A percentile compares a stretch with the other conserved stretches of the same genome.
These are phyloP conservation scores for Aureobasidium musti DNA, from an alignment of 2,329 filamentous ascomycete species.

Conservation along the genomic window DNA sequence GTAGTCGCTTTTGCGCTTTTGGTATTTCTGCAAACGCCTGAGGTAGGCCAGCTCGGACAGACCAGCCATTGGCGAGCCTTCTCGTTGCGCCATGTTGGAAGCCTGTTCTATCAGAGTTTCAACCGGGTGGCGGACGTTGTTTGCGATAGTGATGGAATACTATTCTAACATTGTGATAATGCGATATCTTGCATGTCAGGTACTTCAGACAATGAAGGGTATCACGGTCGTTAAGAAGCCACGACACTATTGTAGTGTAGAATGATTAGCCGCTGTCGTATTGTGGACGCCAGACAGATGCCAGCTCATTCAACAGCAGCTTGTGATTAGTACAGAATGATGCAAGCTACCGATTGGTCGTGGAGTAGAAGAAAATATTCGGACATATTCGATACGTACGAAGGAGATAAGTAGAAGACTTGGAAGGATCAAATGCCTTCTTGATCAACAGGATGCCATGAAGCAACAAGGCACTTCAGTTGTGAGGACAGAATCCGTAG, in stretches of 20 bases:
- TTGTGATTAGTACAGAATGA: conserved; percentile 20
- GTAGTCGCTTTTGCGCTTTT: conserved; percentile 75
- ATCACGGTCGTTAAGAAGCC: conserved; percentile 35
- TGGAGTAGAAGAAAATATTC: background rate
- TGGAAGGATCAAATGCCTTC: conserved; percentile 22
- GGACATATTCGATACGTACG: conserved; percentile 14
- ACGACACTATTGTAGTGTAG: conserved; percentile 40
- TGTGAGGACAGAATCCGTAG: background rate
- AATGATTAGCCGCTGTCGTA: conserved; percentile 38
- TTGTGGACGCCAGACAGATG: conserved; percentile 40
- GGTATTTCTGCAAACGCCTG: conserved; percentile 75
- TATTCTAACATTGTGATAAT: conserved; percentile 34
- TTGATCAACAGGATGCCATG: conserved; percentile 4
- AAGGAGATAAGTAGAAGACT: background rate
- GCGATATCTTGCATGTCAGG: conserved; percentile 32
- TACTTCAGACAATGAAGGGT: conserved; percentile 31
- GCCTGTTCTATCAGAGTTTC: conserved; percentile 30
- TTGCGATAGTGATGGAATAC: conserved; percentile 25
- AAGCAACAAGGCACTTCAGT: background rate
- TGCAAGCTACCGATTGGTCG: conserved; percentile 28
- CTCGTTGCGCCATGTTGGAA: conserved; percentile 27
- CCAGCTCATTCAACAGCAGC: conserved; percentile 38
- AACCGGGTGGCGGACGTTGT: conserved; percentile 28
- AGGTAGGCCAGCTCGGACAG: conserved; percentile 76
- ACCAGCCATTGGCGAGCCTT: background rate